Evolutionary conservation across 257 asterid genomes (phyloP).

Genomic region (Solanum bulbocastanum): DNA sequence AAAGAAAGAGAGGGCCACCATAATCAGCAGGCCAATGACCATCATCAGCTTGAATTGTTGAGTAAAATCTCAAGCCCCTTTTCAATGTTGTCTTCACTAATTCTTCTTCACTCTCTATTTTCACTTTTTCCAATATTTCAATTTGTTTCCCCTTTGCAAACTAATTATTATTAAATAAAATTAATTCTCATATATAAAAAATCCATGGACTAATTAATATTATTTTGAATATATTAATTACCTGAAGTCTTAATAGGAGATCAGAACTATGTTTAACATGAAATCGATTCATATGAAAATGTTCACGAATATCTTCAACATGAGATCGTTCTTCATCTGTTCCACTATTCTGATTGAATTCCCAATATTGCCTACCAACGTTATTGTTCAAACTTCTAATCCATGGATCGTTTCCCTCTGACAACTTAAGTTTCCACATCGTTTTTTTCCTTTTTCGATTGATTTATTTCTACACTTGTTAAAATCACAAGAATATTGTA

Average conservation of each 20-base stretch:
- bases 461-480: neutral
- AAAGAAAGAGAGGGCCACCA: slow-evolving; percentile 68
- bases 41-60: slow-evolving; percentile 58
- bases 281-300: slow-evolving; percentile 25
- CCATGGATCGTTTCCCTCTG: slow-evolving; percentile 10
- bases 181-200: neutral
- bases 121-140: slow-evolving; percentile 11
- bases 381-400: slow-evolving; percentile 12
- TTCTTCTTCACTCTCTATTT: slow-evolving; percentile 23
- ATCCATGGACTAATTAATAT: neutral
- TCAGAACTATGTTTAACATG: slow-evolving; percentile 49
- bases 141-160: slow-evolving; percentile 28
- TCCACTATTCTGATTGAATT: slow-evolving; percentile 31
- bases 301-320: slow-evolving; percentile 35
- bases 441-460: neutral
- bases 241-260: slow-evolving; percentile 72
- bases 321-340: slow-evolving; percentile 23
- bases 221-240: neutral
- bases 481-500: neutral
- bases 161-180: slow-evolving; percentile 3
- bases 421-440: slow-evolving; percentile 30
- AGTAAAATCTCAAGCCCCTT: slow-evolving; percentile 34
- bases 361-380: slow-evolving; percentile 48
- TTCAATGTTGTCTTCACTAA: slow-evolving; percentile 32
- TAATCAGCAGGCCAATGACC: slow-evolving; percentile 84